A percentile compares a stretch with the other conserved stretches of the same genome.
Conservation (phyloP, 352 stramenopile genomes). For the Phytophthora pseudosyringae region DNA sequence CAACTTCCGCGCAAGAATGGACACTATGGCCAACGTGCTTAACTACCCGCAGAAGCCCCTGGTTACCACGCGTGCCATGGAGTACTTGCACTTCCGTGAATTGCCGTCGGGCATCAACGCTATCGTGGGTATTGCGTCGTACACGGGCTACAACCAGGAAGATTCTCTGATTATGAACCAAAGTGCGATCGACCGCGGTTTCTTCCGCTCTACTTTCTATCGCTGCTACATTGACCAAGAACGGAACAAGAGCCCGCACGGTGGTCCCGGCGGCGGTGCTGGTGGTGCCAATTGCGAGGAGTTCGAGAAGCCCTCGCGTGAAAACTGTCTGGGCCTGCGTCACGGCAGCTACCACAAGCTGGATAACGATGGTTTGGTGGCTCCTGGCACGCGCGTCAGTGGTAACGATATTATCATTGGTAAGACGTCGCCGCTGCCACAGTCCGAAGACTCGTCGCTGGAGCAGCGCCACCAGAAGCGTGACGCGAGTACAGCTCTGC, state of each 20-base stretch:
- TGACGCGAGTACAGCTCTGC: conserved; percentile 97
- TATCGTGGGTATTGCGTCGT: conserved; percentile 90
- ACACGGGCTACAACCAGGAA: conserved; percentile 98
- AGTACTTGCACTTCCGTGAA: conserved; percentile 98
- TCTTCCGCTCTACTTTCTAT: conserved; percentile 99
- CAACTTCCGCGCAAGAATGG: conserved; percentile 99
- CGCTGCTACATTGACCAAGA: conserved; percentile 98
- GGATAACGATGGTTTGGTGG: conserved; percentile 97
- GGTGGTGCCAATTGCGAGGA: conserved; percentile 83
- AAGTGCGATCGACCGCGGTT: conserved; percentile 98
- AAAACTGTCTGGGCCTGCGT: conserved; percentile 95
- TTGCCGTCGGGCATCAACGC: conserved; percentile 99
- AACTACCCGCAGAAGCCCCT: conserved; percentile 99
- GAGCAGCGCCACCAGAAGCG: conserved; percentile 95
- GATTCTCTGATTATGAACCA: conserved; percentile 99
- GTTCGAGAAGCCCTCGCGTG: conserved; percentile 96
- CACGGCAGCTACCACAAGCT: conserved; percentile 99
- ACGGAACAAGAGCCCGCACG: conserved; percentile 85
- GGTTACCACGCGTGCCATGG: conserved; percentile 99
- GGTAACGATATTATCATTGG: conserved; percentile 99
- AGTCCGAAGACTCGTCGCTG: conserved; percentile 79
- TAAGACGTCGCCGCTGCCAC: conserved; percentile 95
- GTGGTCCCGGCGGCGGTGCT: conserved; percentile 57
- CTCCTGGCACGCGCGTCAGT: conserved; percentile 96
- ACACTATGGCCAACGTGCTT: conserved; percentile 99